These are phyloP conservation scores for Ambrosia artemisiifolia DNA, from an alignment of 129 eudicot species.

Conservation along the genomic window DNA sequence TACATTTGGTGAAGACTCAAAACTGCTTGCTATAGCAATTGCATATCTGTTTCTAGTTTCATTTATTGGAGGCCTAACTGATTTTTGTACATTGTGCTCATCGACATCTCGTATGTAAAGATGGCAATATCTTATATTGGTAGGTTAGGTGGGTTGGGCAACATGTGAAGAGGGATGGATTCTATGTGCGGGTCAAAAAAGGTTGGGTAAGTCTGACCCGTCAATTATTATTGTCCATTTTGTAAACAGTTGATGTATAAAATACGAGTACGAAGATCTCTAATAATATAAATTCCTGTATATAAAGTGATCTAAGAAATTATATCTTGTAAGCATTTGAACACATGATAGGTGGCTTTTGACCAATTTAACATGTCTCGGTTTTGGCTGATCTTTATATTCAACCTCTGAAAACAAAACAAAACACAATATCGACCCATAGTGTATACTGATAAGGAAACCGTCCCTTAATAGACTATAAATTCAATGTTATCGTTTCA, in stretches of 20 bases:
- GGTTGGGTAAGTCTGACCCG: no score
- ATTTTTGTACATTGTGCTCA: constrained; percentile 57
- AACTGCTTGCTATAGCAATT: constrained; percentile 51
- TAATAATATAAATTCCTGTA: not conserved
- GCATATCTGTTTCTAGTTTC: constrained; percentile 45
- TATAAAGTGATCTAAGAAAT: not conserved
- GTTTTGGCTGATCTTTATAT: not conserved
- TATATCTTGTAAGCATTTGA: not conserved
- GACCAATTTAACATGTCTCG: not conserved
- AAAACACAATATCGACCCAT: not conserved
- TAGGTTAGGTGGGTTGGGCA: not conserved
- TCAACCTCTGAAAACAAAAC: not conserved
- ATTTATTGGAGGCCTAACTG: constrained; percentile 53
- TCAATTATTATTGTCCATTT: not conserved
- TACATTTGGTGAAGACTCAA: constrained; percentile 70
- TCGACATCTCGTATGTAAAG: constrained; percentile 23
- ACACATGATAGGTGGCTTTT: not conserved
- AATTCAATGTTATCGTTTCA: not conserved
- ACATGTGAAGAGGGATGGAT: no score
- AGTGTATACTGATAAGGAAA: no score
- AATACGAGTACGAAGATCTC: not conserved
- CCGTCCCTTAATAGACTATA: no score
- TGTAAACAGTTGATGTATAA: not conserved
- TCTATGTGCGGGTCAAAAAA: not conserved
- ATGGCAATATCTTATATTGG: no score